Evolutionary conservation across 1,284 basidiomycete species (phyloP).

Genomic region (Pseudozyma thailandica): DNA sequence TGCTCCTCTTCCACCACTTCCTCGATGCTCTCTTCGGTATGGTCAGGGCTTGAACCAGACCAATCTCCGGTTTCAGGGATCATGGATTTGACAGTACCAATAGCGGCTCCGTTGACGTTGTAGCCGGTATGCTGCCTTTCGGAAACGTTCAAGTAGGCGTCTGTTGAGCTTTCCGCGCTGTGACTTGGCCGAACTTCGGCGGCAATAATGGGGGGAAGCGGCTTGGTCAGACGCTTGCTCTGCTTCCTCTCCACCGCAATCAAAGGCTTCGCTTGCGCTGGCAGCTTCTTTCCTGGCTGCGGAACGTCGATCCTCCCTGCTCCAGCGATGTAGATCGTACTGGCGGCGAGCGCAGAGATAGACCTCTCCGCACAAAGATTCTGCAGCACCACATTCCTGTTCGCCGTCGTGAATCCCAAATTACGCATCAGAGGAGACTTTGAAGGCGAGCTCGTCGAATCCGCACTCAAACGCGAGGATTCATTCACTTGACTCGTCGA

Average conservation of each 20-base stretch:
- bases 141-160: constrained; percentile 23
- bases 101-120: constrained; percentile 12
- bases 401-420: constrained; percentile 43
- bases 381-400: constrained; percentile 41
- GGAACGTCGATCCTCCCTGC: constrained; percentile 30
- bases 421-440: constrained; percentile 31
- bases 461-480: constrained; percentile 2
- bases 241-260: constrained; percentile 4
- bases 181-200: background rate
- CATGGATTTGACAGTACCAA: constrained; percentile 43
- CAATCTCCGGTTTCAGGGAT: constrained; percentile 38
- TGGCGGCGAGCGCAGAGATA: constrained; percentile 31
- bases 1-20: constrained; percentile 3
- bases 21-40: background rate
- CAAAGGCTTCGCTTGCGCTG: constrained; percentile 1
- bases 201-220: background rate
- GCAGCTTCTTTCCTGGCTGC: constrained; percentile 3
- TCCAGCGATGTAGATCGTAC: constrained; percentile 31
- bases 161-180: constrained; percentile 6
- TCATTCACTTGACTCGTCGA: constrained; percentile 28
- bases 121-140: constrained; percentile 24
- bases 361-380: constrained; percentile 33
- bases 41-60: constrained; percentile 23
- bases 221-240: background rate
- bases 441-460: background rate